Base-by-base conservation (phyloP, 345 rosid genomes). In the Citropsis articulata region DNA sequence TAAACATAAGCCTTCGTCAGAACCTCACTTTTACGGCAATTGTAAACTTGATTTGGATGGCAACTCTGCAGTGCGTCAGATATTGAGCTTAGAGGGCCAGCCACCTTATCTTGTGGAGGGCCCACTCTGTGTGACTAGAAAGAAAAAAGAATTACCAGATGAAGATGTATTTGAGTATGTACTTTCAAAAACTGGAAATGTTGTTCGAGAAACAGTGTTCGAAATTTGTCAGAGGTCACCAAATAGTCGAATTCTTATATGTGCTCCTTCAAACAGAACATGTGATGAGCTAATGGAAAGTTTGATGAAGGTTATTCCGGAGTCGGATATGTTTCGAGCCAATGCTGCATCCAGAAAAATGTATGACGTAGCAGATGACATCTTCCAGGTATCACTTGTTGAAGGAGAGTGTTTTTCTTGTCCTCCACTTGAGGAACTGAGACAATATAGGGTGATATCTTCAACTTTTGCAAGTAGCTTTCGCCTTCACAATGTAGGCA, bases 261-360 rank as follows among this genome's bases (percentile, higher is more conserved):
- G 86, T 68, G 73, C 86, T 9, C 86, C 85, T 21, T 62, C 27
- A 12, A 86, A 86, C 76, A 79, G 55, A n/a, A 84, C 85, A n/a
- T 83, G 86, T 50, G 88, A 81, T 75, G 13, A 19, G 64, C 83
- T 86, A 31, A 83, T 71, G 77, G 74, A 62, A 61, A 67, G 76
- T 80, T 77, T 86, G 80, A 81, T 67, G 72, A 25, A 6, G 36
- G 40, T 68, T 4, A 77, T 83, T 40, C 82, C 79, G 1, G 84
- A 60, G 31, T 40, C 76, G 0, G 75, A 77, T 6, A 75, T 81
- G 53, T 81, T 86, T 61, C 59, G 82, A 69, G 86, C 83, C 66
- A 86, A 83, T 75, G 86, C 84, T 73, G 38, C 89, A 31, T 80
- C 84, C 57, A 74, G 89, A 27, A 85, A 84, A 77, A 30, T 56